These are phyloP conservation scores for Hansenula sp. DNA, from an alignment of 1,139 yeast genomes.

Conservation along the genomic window DNA sequence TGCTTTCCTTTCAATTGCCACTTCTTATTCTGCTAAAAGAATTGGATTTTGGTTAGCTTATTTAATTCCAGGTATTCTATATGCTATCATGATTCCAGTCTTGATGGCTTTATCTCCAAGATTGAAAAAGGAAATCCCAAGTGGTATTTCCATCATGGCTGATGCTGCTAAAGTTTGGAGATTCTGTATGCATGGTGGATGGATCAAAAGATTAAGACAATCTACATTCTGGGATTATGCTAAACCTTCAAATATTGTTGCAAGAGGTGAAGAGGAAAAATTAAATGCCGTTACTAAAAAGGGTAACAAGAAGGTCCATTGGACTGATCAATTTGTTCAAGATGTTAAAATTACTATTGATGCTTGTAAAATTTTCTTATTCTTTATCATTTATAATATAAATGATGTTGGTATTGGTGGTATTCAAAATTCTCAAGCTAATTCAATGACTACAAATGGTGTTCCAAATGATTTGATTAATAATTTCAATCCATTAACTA, in stretches of 20 bases:
- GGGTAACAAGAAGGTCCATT: slow-evolving; percentile 31
- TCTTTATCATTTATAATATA: slow-evolving; percentile 55
- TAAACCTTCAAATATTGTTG: slow-evolving; percentile 38
- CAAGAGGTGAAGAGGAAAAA: slow-evolving; percentile 1
- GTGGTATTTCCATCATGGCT: slow-evolving; percentile 44
- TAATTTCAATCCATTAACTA: slow-evolving; percentile 61
- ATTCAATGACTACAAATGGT: slow-evolving; percentile 57
- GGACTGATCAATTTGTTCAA: slow-evolving; percentile 48
- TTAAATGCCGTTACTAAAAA: slow-evolving; percentile 22
- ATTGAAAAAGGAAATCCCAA: slow-evolving; percentile 32
- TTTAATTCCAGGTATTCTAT: slow-evolving; percentile 48
- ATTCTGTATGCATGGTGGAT: slow-evolving; percentile 36
- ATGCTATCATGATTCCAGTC: slow-evolving; percentile 41
- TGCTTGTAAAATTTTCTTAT: slow-evolving; percentile 56
- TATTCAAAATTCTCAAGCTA: slow-evolving; percentile 58
- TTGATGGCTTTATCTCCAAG: slow-evolving; percentile 33
- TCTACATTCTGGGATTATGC: slow-evolving; percentile 50
- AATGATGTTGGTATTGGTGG: slow-evolving; percentile 62
- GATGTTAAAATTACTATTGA: slow-evolving; percentile 53
- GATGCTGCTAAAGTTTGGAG: slow-evolving; percentile 36
- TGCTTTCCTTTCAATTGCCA: slow-evolving; percentile 68
- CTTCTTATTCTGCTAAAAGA: slow-evolving; percentile 62
- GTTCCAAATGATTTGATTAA: slow-evolving; percentile 67
- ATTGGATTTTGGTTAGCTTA: slow-evolving; percentile 76
- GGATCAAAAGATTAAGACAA: slow-evolving; percentile 31